Evolutionary conservation across 1,139 yeast species (phyloP).

Genomic region (Sugiyamaella neomexicana): DNA sequence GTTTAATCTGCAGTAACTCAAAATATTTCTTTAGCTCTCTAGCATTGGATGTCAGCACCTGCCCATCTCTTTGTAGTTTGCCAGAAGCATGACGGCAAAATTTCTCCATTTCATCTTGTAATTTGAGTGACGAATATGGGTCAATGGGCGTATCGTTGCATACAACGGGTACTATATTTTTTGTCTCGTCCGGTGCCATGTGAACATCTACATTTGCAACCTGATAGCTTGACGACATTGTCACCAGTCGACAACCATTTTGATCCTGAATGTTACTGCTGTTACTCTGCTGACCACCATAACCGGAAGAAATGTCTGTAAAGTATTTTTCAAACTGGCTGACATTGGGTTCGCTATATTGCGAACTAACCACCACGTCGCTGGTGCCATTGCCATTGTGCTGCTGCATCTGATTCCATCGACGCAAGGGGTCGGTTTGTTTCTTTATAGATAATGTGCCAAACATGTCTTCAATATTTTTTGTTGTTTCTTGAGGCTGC

Average conservation of each 20-base stretch:
- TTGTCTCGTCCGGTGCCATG: neutral
- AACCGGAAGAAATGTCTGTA: neutral
- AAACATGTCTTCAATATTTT: slow-evolving; percentile 1
- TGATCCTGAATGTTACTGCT: neutral
- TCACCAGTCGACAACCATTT: neutral
- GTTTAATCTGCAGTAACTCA: slow-evolving; percentile 26
- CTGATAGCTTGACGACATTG: neutral
- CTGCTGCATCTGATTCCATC: neutral
- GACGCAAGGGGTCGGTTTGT: neutral
- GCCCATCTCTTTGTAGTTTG: neutral
- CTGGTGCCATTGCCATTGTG: neutral
- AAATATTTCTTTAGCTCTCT: slow-evolving; percentile 24
- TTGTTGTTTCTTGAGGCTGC: neutral
- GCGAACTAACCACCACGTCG: neutral
- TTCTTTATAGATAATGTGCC: neutral
- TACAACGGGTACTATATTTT: neutral
- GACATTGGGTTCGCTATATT: neutral
- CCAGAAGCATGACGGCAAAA: slow-evolving; percentile 20
- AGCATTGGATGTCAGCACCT: neutral
- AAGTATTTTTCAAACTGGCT: slow-evolving; percentile 4
- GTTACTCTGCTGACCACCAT: neutral
- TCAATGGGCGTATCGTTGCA: slow-evolving; percentile 1
- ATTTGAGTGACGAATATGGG: slow-evolving; percentile 26
- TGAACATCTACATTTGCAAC: slow-evolving; percentile 5
- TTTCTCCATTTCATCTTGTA: slow-evolving; percentile 27